Evolutionary conservation across 2,329 filamentous ascomycete genomes (phyloP).

Genomic region (Xylariomycetidae sp.): DNA sequence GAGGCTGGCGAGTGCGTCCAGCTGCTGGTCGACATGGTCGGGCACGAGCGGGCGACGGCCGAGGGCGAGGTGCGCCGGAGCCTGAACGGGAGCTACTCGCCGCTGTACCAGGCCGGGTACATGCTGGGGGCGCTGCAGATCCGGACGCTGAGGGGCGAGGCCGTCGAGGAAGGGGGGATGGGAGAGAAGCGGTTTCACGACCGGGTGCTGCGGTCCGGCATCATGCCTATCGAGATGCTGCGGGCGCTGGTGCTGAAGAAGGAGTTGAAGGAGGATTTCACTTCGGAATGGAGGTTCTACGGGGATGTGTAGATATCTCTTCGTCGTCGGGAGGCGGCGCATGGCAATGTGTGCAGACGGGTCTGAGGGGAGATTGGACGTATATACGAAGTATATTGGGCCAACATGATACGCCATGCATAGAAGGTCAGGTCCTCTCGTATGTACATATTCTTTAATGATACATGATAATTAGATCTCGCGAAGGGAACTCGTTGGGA

Average conservation of each 20-base stretch:
- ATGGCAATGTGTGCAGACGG: no score
- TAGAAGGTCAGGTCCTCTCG: no score
- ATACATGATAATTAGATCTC: no score
- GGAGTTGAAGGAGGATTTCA: slow-evolving; percentile 38
- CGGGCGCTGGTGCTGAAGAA: slow-evolving; percentile 41
- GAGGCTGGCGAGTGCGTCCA: slow-evolving; percentile 51
- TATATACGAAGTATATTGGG: no score
- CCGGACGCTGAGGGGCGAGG: slow-evolving; percentile 44
- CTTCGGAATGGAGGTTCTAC: slow-evolving; percentile 48
- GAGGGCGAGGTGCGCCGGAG: slow-evolving; percentile 57
- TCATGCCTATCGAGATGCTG: slow-evolving; percentile 52
- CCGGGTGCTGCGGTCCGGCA: slow-evolving; percentile 42
- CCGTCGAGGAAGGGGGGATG: slow-evolving; percentile 32
- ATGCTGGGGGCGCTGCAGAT: slow-evolving; percentile 57
- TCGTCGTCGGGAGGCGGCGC: background rate
- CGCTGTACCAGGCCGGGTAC: slow-evolving; percentile 56
- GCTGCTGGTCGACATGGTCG: slow-evolving; percentile 50
- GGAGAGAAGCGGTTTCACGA: slow-evolving; percentile 54
- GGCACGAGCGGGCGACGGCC: slow-evolving; percentile 54
- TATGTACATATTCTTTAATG: no score
- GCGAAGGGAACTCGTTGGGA: no score
- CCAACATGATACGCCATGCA: no score
- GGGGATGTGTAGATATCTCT: slow-evolving; percentile 9
- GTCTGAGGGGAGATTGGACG: no score
- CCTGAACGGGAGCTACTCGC: slow-evolving; percentile 50